phyloP scores from a whole-genome alignment of 2,329 filamentous ascomycete species.

The Pseudocercospora musae region DNA sequence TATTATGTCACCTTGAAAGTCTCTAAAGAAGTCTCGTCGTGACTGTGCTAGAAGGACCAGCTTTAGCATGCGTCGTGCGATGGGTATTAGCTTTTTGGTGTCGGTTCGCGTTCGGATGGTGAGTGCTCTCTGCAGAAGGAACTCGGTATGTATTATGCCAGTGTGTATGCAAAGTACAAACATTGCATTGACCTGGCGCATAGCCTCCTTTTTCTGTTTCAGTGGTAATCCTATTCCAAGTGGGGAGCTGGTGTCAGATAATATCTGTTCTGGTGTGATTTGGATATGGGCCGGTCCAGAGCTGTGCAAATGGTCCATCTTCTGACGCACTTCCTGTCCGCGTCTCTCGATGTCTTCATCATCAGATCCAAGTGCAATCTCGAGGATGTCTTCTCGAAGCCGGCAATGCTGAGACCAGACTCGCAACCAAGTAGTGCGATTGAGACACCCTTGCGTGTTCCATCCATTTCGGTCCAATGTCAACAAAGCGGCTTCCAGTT shows the following conservation, averaged over 20 bases:
- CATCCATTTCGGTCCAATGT: slow-evolving; percentile 51
- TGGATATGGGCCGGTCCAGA: slow-evolving; percentile 32
- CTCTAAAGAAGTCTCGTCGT: slow-evolving; percentile 40
- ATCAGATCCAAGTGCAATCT: slow-evolving; percentile 50
- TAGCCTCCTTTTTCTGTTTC: slow-evolving; percentile 17
- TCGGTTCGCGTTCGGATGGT: slow-evolving; percentile 42
- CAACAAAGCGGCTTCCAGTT: slow-evolving; percentile 39
- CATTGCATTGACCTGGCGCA: slow-evolving; percentile 41
- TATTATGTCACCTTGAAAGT: slow-evolving; percentile 43
- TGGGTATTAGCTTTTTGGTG: slow-evolving; percentile 37
- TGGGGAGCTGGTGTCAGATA: slow-evolving; percentile 21
- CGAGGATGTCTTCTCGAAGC: slow-evolving; percentile 58
- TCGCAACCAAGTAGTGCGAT: slow-evolving; percentile 46
- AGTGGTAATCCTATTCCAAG: slow-evolving; percentile 11
- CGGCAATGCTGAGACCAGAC: slow-evolving; percentile 48
- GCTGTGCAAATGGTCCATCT: slow-evolving; percentile 40
- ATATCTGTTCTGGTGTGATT: slow-evolving; percentile 29
- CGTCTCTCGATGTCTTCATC: slow-evolving; percentile 40
- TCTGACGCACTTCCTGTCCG: slow-evolving; percentile 39
- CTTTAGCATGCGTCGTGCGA: slow-evolving; percentile 39
- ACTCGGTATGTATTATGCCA: slow-evolving; percentile 54
- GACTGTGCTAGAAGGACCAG: slow-evolving; percentile 39
- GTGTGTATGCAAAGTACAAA: slow-evolving; percentile 40
- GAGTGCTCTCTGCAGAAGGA: slow-evolving; percentile 57
- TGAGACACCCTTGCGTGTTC: slow-evolving; percentile 47